phyloP scores from a whole-genome alignment of 371 early-diverging fungal genomes.

The Saksenaea oblongispora region DNA sequence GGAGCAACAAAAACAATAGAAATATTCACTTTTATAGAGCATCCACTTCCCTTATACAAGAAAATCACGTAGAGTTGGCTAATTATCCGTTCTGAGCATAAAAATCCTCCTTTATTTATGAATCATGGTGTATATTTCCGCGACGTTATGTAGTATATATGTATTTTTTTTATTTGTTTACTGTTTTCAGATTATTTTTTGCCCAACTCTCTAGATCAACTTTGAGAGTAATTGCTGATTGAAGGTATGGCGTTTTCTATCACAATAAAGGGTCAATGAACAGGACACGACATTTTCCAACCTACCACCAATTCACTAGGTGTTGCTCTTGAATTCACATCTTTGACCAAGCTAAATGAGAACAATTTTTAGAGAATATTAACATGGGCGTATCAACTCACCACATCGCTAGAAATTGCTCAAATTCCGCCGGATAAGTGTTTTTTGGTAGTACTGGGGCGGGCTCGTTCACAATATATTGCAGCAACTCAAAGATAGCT shows the following conservation, averaged over 20 bases:
- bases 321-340: conserved; percentile 5
- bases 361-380: not conserved
- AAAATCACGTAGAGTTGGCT: too few species aligned
- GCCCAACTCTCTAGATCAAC: conserved; percentile 10
- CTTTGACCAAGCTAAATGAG: not conserved
- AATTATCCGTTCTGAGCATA: too few species aligned
- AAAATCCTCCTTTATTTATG: not conserved
- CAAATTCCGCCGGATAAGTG: conserved; percentile 3
- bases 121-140: not conserved
- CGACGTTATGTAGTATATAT: not conserved
- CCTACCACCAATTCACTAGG: conserved; percentile 6
- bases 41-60: not conserved
- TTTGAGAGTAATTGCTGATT: not conserved
- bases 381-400: not conserved
- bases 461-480: conserved; percentile 83
- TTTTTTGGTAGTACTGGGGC: conserved; percentile 64
- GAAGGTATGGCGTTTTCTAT: conserved; percentile 8
- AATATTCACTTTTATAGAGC: not conserved
- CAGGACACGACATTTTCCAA: not conserved
- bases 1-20: conserved; percentile 8
- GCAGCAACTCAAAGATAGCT: conserved; percentile 82
- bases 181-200: not conserved
- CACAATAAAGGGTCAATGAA: not conserved
- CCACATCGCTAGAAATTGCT: not conserved
- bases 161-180: conserved; percentile 5